Conservation (phyloP, 208 protist species). For the Lotmaria passim region DNA sequence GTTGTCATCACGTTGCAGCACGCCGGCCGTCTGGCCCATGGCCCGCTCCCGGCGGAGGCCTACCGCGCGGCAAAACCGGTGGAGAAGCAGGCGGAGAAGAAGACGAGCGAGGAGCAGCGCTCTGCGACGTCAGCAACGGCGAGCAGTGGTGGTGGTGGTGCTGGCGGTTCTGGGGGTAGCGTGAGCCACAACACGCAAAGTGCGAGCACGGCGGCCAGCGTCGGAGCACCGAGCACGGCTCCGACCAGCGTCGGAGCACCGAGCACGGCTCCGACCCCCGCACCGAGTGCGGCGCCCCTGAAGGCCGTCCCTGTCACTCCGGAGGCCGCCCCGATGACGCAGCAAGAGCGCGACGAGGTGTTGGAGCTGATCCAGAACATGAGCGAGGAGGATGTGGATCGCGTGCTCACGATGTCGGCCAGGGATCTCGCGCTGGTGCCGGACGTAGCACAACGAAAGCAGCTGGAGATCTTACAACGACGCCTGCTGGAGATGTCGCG, state of each 20-base stretch:
- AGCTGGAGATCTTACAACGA: constrained; percentile 67
- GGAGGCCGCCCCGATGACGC: constrained; percentile 18
- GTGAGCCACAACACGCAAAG: too few species aligned
- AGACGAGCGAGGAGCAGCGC: constrained; percentile 4
- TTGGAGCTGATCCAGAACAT: constrained; percentile 76
- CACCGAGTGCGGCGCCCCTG: neutral
- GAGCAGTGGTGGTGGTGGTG: neutral
- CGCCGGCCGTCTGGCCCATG: constrained; percentile 59
- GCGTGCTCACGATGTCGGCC: constrained; percentile 69
- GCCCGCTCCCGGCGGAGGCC: constrained; percentile 59
- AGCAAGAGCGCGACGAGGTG: constrained; percentile 70
- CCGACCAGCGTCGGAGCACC: neutral
- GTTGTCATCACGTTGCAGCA: constrained; percentile 88
- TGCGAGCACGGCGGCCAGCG: neutral
- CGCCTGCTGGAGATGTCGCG: constrained; percentile 71
- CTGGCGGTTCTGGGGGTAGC: neutral
- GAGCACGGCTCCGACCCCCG: neutral
- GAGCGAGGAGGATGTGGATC: constrained; percentile 81
- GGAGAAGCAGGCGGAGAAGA: constrained; percentile 12
- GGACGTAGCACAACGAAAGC: constrained; percentile 60
- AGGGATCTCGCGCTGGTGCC: constrained; percentile 67
- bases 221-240: too few species aligned
- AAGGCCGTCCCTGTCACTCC: neutral
- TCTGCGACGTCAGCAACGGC: neutral
- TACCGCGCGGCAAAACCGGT: constrained; percentile 20